Base-by-base conservation (phyloP, 75 land plant genomes). In the Selaginella moellendorffii region DNA sequence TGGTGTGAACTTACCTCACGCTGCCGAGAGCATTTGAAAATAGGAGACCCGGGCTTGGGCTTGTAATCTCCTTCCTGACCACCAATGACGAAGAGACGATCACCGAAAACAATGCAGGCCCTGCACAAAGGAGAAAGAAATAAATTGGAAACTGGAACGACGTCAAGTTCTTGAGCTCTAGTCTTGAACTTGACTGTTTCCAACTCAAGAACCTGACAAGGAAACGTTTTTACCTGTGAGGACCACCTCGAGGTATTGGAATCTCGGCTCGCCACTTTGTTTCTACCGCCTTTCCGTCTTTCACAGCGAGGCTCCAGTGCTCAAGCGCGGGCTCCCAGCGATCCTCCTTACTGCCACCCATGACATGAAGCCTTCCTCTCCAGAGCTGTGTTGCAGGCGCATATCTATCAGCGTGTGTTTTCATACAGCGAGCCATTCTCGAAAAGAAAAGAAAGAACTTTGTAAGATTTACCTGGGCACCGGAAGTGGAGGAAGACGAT, bases 31-130 rank as follows among this genome's bases (percentile, higher is more conserved):
- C 98, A 92, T 54, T 92, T 92, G 70, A 92, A 92, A 52, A 85
- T 85, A 0, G 87, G 98, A 25, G 98, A 92, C 28, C 98, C 96
- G 31, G 90, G 98, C 71, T 92, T 92, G 2, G 98, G 90, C 80
- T 79, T 85, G 62, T 88, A 92, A 79, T 92, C 98, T 53, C 98
- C 98, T 72, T 92, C 98, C 75, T 92, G 98, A 65, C 98, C 98
- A 71, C 98, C 98, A 71, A 92, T 79, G 24, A 80, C 82, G 69
- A 75, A 75, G 30, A 92, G 78, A 5, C 80, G 72, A 62, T 88
- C 90, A 36, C 85, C 69, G 65, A 73, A 68, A 53, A 88, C 90
- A 66, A 88, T 68, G 70, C 90, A 88, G 64, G 96, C 86, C 81
- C 98, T 92, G 77, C 51, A 62, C 54, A 26, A 30, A 27, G 1